Evolutionary conservation across 441 rosid genomes (phyloP), one percentile per base, ranked within the genome.

Genomic region (Croton setiger): DNA sequence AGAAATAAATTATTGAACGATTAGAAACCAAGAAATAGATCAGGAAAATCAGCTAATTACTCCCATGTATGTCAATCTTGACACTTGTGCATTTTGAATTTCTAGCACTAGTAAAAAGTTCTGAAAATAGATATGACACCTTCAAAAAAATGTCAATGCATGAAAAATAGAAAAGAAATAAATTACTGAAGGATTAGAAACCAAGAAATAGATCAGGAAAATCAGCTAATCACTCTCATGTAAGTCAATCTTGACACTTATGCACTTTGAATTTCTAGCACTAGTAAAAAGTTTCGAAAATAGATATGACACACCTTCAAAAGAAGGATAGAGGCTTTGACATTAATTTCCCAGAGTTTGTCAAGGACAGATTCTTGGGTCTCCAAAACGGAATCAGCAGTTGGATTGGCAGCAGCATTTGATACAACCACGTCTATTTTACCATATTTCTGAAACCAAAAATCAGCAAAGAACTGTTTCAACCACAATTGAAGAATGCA

Each of bases 321-420:
- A 39, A 88, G 78, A 41, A 81, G 84, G 68, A 88, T 73, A 7
- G 87, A 23, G n/a, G 92, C 81, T 79, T 88, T 88, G 69, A 88
- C 95, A 60, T 88, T 87, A 33, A 90, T 83, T 58, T 88, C 88
- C 95, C 90, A 88, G 43, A 84, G 78, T 79, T 88, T 88, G 79
- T 87, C 92, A 36, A 88, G 88, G 63, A 84, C 74, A 14, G 88
- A 66, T 69, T 76, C 90, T 73, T 78, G 39, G 35, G 87, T 82
- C 63, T 76, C 63, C 78, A 88, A 66, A 57, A 88, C 74, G 47
- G 72, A 27, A 43, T 80, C 84, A 3, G 81, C 62, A 33, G 93
- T 81, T 47, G 93, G 96, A 81, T 87, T 88, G 27, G 78, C 81
- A 63, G 86, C 90, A 6, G 90, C 94, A 76, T 88, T 88, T 3